Evolutionary conservation across 345 rosid species (phyloP).

Genomic region (Dipteronia dyeriana): DNA sequence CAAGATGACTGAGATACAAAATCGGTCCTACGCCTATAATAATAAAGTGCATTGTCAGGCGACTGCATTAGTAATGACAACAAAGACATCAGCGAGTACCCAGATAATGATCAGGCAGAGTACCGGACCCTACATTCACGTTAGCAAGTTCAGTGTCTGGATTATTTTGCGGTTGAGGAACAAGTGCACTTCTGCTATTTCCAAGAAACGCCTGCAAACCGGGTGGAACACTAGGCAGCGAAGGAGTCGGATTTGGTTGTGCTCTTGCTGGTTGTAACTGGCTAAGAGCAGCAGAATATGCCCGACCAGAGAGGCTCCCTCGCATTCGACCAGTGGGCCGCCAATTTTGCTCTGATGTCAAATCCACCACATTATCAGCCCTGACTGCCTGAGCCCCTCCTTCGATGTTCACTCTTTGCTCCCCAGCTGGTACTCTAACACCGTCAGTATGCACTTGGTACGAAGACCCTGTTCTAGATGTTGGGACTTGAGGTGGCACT

Average conservation of each 20-base stretch:
- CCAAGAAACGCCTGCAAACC: constrained; percentile 23
- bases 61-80: background rate
- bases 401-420: constrained; percentile 36
- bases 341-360: constrained; percentile 53
- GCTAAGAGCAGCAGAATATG: constrained; percentile 46
- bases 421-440: constrained; percentile 33
- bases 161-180: constrained; percentile 26
- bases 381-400: constrained; percentile 37
- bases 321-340: constrained; percentile 80
- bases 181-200: constrained; percentile 11
- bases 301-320: constrained; percentile 65
- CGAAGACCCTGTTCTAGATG: constrained; percentile 27
- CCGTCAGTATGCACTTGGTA: constrained; percentile 22
- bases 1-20: background rate
- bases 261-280: constrained; percentile 36
- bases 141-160: constrained; percentile 15
- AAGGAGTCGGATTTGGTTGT: constrained; percentile 17
- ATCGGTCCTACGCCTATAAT: background rate
- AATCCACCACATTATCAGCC: constrained; percentile 34
- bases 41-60: background rate
- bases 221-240: constrained; percentile 32
- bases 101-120: constrained; percentile 5
- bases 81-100: constrained; percentile 6
- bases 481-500: constrained; percentile 39
- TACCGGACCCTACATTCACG: constrained; percentile 1